Percentiles rank a stretch among this genome's conserved stretches.
Evolutionary conservation across 2,329 filamentous ascomycete species (phyloP).

Genomic region (Colletotrichum sp.): DNA sequence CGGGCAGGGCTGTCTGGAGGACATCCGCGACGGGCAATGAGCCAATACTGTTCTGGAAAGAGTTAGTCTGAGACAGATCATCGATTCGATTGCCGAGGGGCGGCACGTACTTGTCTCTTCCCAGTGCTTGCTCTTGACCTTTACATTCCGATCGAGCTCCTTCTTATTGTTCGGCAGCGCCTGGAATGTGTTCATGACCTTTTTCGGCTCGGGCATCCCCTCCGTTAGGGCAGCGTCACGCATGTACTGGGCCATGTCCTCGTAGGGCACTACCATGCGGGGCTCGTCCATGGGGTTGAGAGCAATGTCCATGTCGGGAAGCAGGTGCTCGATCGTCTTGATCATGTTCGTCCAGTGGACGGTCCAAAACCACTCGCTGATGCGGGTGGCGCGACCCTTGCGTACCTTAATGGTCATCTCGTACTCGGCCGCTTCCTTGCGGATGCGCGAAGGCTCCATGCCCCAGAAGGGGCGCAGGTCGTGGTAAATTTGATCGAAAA

Average conservation of each 20-base stretch:
- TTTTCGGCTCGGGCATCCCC: conserved; percentile 45
- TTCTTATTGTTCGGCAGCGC: conserved; percentile 43
- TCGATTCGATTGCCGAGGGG: background rate
- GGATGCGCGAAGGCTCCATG: conserved; percentile 50
- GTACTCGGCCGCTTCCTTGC: conserved; percentile 56
- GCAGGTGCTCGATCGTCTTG: conserved; percentile 54
- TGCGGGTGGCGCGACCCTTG: conserved; percentile 53
- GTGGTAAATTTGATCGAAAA: conserved; percentile 59
- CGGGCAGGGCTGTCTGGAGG: conserved; percentile 67
- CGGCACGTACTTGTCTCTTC: conserved; percentile 51
- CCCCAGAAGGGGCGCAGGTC: conserved; percentile 61
- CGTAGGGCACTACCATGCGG: conserved; percentile 66
- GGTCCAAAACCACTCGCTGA: conserved; percentile 63
- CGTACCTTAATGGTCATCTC: conserved; percentile 68
- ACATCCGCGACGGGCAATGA: conserved; percentile 64
- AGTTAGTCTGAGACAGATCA: background rate
- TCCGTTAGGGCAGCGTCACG: conserved; percentile 53
- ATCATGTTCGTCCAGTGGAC: conserved; percentile 61
- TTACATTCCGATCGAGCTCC: conserved; percentile 34
- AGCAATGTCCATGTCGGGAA: conserved; percentile 72
- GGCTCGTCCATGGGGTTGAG: conserved; percentile 74
- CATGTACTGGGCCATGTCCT: conserved; percentile 62
- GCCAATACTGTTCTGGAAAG: conserved; percentile 58
- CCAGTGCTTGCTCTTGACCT: conserved; percentile 49
- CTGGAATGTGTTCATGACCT: conserved; percentile 49